Evolutionary conservation across 192 early-diverging fungal species (phyloP).

Genomic region (Linderina pennispora): DNA sequence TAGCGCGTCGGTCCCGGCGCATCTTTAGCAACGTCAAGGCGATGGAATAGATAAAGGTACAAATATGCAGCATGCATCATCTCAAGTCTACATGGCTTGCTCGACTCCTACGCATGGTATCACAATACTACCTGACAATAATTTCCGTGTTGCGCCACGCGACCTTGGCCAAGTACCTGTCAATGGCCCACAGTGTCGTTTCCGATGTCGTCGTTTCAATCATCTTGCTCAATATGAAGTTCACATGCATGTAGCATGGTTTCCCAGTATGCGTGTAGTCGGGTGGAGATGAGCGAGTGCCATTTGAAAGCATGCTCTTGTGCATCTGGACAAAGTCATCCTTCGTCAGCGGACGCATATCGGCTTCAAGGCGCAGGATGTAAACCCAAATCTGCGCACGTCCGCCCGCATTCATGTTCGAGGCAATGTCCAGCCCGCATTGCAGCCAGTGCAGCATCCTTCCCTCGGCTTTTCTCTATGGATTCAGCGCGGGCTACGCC

Average conservation of each 20-base stretch:
- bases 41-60: too few species aligned
- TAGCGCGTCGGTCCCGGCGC: too few species aligned
- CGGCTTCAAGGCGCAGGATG: constrained; percentile 10
- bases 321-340: constrained; percentile 14
- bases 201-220: constrained; percentile 1
- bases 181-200: constrained; percentile 6
- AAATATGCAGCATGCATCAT: too few species aligned
- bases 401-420: constrained; percentile 2
- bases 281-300: neutral
- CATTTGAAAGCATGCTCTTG: constrained; percentile 1
- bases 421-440: constrained; percentile 6
- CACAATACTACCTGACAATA: constrained; percentile 30
- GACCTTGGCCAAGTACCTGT: constrained; percentile 1
- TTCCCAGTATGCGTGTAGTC: too few species aligned
- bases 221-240: constrained; percentile 10
- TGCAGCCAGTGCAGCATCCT: constrained; percentile 15
- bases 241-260: constrained; percentile 7
- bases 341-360: constrained; percentile 1
- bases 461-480: neutral
- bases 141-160: constrained; percentile 16
- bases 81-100: too few species aligned
- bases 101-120: too few species aligned
- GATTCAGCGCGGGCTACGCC: neutral
- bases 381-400: constrained; percentile 27
- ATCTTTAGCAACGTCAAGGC: too few species aligned